These are phyloP conservation scores for Sonneratia alba DNA, from an alignment of 345 rosid species.

Conservation along the genomic window DNA sequence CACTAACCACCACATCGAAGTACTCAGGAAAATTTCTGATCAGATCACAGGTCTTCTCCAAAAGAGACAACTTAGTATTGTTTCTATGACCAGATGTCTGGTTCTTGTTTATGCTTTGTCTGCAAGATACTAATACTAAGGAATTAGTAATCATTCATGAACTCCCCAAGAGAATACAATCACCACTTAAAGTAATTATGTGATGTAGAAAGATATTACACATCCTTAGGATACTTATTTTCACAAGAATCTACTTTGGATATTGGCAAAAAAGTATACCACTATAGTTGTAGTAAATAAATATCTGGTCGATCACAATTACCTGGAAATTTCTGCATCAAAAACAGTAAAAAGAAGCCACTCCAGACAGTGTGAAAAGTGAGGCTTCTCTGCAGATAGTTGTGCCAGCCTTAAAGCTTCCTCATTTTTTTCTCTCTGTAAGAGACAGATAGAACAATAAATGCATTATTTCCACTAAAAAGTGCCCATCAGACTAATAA, in stretches of 20 bases:
- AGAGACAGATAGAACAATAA: conserved; percentile 5
- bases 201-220: neutral
- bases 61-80: conserved; percentile 37
- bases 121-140: conserved; percentile 21
- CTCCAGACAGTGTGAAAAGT: conserved; percentile 91
- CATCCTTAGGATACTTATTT: neutral
- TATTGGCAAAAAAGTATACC: neutral
- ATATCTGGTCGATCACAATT: conserved; percentile 8
- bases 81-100: conserved; percentile 36
- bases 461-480: neutral
- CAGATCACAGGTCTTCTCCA: conserved; percentile 87
- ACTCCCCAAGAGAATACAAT: neutral
- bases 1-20: conserved; percentile 93
- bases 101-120: conserved; percentile 61
- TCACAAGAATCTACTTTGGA: neutral
- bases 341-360: conserved; percentile 99
- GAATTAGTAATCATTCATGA: neutral
- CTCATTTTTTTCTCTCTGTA: conserved; percentile 80
- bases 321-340: conserved; percentile 96
- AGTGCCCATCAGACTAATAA: neutral
- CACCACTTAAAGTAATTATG: neutral
- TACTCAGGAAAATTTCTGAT: conserved; percentile 81
- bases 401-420: conserved; percentile 87
- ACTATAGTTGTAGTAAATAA: neutral
- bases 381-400: conserved; percentile 91